These are phyloP conservation scores for Geranium incanum DNA, from an alignment of 441 rosid genomes.

Conservation along the genomic window DNA sequence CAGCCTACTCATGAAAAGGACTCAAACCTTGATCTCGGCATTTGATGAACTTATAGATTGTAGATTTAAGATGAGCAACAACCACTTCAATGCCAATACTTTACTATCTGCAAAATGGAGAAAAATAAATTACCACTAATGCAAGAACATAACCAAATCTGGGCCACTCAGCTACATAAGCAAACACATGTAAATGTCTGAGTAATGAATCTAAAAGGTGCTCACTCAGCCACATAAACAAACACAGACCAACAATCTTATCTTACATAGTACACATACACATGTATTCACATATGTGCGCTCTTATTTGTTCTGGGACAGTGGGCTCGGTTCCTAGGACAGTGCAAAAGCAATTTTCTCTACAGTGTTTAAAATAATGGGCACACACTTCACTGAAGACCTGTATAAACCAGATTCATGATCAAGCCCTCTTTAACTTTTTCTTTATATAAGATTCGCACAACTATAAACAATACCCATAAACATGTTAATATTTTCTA, in stretches of 20 bases:
- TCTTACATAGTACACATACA: background rate
- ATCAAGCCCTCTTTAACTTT: too few species aligned
- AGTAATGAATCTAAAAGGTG: too few species aligned
- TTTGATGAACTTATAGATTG: slow-evolving; percentile 20
- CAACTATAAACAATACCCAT: background rate
- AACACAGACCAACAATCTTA: slow-evolving; percentile 3
- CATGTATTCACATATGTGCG: too few species aligned
- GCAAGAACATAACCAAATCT: background rate
- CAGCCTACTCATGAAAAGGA: slow-evolving; percentile 11
- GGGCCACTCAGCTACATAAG: background rate
- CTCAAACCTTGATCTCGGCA: slow-evolving; percentile 67
- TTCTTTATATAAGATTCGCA: background rate
- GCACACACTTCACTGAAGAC: background rate
- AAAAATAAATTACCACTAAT: background rate
- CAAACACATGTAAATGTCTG: too few species aligned
- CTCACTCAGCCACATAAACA: too few species aligned
- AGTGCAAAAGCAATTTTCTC: slow-evolving; percentile 18
- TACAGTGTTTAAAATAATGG: background rate
- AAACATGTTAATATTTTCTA: too few species aligned
- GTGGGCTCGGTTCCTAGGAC: slow-evolving; percentile 18
- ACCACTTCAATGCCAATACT: slow-evolving; percentile 9
- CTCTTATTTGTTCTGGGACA: slow-evolving; percentile 12
- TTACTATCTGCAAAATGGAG: slow-evolving; percentile 21
- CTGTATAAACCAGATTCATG: too few species aligned
- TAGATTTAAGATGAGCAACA: slow-evolving; percentile 7